These are phyloP conservation scores for Leishmania gerbilli DNA, from an alignment of 208 protist genomes.

Conservation along the genomic window DNA sequence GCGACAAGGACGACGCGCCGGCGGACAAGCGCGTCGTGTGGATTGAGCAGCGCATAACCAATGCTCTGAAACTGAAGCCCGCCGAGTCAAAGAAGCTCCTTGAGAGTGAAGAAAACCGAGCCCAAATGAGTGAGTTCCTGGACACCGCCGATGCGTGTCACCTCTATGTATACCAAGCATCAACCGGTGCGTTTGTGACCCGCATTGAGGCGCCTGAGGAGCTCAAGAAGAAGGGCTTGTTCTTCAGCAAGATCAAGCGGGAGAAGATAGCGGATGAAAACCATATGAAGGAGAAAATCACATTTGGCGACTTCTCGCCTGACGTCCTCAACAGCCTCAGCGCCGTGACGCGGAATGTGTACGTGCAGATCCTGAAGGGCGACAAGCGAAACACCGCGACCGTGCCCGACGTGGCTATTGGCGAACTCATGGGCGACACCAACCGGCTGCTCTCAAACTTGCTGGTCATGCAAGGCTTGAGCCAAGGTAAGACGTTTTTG, in stretches of 20 bases:
- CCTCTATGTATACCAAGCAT: slow-evolving; percentile 90
- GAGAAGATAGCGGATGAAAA: slow-evolving; percentile 91
- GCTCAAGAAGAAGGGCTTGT: slow-evolving; percentile 91
- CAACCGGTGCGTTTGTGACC: slow-evolving; percentile 71
- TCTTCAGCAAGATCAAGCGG: slow-evolving; percentile 91
- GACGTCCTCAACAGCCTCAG: slow-evolving; percentile 78
- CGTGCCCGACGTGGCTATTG: slow-evolving; percentile 92
- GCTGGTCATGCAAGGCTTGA: slow-evolving; percentile 92
- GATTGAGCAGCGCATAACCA: slow-evolving; percentile 91
- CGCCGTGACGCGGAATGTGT: slow-evolving; percentile 84
- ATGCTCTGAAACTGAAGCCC: slow-evolving; percentile 86
- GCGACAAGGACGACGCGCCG: slow-evolving; percentile 91
- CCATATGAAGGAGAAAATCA: slow-evolving; percentile 82
- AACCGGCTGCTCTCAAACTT: slow-evolving; percentile 87
- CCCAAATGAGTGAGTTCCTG: slow-evolving; percentile 91
- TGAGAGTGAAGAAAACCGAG: slow-evolving; percentile 91
- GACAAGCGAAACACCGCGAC: slow-evolving; percentile 87
- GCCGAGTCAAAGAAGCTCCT: slow-evolving; percentile 91
- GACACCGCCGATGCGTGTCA: slow-evolving; percentile 90
- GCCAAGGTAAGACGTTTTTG: slow-evolving; percentile 92
- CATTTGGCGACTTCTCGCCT: slow-evolving; percentile 83
- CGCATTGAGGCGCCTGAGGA: slow-evolving; percentile 90
- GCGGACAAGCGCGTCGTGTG: slow-evolving; percentile 92
- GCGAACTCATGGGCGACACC: slow-evolving; percentile 93
- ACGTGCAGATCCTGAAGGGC: slow-evolving; percentile 83